phyloP scores from a whole-genome alignment of 129 eudicot genomes.

The Arctium lappa region DNA sequence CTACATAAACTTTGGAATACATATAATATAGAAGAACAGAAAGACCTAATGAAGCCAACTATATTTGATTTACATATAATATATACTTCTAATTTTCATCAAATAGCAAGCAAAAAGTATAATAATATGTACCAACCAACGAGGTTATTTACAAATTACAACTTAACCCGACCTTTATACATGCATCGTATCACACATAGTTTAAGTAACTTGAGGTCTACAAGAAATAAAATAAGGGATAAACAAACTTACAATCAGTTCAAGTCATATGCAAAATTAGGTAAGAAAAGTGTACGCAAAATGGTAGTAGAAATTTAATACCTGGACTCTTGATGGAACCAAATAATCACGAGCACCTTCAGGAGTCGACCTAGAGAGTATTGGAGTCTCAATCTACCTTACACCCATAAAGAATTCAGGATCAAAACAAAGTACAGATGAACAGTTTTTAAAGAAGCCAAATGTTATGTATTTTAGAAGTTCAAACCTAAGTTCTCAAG shows the following conservation, averaged over 20 bases:
- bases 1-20: too few relatives aligned
- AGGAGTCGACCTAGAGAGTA: slow-evolving; percentile 96
- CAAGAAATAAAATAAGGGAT: background rate
- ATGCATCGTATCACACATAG: background rate
- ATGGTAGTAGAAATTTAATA: slow-evolving; percentile 11
- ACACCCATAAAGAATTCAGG: slow-evolving; percentile 60
- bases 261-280: background rate
- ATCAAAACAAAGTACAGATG: slow-evolving; percentile 42
- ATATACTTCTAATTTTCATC: too few relatives aligned
- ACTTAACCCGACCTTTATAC: background rate
- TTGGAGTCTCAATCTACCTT: slow-evolving; percentile 99
- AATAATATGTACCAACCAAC: background rate
- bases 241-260: background rate
- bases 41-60: too few relatives aligned
- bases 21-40: too few relatives aligned
- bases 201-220: background rate
- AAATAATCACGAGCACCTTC: slow-evolving; percentile 99
- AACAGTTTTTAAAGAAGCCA: background rate
- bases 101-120: too few relatives aligned
- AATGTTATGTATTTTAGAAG: background rate
- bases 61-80: too few relatives aligned
- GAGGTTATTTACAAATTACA: background rate
- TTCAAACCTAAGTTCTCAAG: slow-evolving; percentile 8
- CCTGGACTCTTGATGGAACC: slow-evolving; percentile 99
- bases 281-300: background rate